Conservation (phyloP, 495 filamentous ascomycete genomes). For the Hyaloscypha hepaticicola region DNA sequence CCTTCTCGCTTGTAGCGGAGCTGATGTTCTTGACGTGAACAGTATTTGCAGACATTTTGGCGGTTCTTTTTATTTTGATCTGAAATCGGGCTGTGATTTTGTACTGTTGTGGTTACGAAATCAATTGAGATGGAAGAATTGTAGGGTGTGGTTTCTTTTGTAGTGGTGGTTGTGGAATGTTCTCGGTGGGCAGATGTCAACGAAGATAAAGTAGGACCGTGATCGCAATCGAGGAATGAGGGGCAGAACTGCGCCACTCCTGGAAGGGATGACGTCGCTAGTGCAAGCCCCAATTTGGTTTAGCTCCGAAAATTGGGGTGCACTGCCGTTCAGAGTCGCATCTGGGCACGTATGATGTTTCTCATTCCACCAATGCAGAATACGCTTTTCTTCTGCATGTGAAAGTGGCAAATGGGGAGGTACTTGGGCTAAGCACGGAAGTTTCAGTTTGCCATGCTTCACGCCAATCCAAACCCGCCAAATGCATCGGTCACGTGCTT, state of each 20-base stretch:
- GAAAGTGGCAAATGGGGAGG: slow-evolving; percentile 8
- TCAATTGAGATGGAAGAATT: not conserved
- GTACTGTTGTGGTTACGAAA: not conserved
- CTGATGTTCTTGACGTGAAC: slow-evolving; percentile 79
- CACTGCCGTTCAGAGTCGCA: not conserved
- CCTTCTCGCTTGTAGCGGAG: slow-evolving; percentile 74
- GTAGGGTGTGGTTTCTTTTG: not conserved
- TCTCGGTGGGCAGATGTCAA: not conserved
- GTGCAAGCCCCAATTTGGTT: not conserved
- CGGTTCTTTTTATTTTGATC: slow-evolving; percentile 5
- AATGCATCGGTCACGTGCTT: not conserved
- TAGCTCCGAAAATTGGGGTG: not conserved
- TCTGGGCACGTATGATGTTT: not conserved
- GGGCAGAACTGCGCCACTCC: not conserved
- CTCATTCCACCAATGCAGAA: not conserved
- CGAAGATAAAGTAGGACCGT: not conserved
- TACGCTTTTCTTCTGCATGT: slow-evolving; percentile 1
- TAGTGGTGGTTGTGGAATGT: not conserved
- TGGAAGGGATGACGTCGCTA: not conserved
- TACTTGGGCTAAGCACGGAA: not conserved
- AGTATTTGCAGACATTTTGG: slow-evolving; percentile 42
- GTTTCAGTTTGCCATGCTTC: not conserved
- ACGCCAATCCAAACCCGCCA: not conserved
- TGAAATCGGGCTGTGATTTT: not conserved
- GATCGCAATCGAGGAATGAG: not conserved